Conservation (phyloP, 371 early-diverging fungal genomes). For the Haplosporangium sp. region DNA sequence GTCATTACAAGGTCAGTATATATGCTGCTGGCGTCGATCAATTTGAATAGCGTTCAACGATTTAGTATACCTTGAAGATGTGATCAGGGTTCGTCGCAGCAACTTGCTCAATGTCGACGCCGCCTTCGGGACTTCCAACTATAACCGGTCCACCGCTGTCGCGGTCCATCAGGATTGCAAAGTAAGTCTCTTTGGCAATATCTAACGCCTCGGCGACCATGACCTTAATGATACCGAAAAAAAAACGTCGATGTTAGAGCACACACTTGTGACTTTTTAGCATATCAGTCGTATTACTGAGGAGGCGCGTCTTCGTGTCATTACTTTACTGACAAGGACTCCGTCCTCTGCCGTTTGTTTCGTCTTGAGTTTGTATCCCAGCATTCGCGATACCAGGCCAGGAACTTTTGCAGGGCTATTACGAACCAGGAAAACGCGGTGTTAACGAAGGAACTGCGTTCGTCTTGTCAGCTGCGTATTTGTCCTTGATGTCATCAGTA, state of each 20-base stretch:
- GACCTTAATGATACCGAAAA: constrained; percentile 36
- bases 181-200: constrained; percentile 73
- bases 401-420: constrained; percentile 58
- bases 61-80: constrained; percentile 63
- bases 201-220: constrained; percentile 72
- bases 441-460: not conserved
- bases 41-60: not conserved
- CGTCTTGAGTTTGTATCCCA: constrained; percentile 75
- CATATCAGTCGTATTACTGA: no score
- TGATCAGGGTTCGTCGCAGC: constrained; percentile 69
- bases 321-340: constrained; percentile 52
- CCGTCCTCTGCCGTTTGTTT: constrained; percentile 77
- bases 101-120: constrained; percentile 76
- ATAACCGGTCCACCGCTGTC: constrained; percentile 72
- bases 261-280: not conserved
- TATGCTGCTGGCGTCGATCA: not conserved
- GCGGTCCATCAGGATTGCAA: constrained; percentile 77
- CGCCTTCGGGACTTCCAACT: constrained; percentile 74
- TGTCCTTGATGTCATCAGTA: not conserved
- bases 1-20: not conserved
- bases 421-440: not conserved
- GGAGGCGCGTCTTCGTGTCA: no score
- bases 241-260: not conserved
- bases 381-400: constrained; percentile 70
- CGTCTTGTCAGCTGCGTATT: not conserved